These are phyloP conservation scores for Teunomyces barrocoloradensis DNA, from an alignment of 805 yeast species.

Conservation along the genomic window DNA sequence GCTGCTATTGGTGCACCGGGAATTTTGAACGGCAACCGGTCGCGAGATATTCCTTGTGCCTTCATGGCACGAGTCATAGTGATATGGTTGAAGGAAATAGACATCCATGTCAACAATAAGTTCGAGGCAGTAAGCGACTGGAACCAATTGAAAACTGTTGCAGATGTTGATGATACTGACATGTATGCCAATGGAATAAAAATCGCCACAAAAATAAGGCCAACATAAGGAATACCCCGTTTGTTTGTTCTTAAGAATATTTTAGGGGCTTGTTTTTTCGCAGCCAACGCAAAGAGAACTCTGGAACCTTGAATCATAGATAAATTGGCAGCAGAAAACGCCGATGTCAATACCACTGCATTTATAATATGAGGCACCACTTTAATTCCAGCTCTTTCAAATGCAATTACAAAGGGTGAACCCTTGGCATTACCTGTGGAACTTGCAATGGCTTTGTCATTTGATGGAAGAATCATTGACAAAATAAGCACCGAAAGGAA, in stretches of 20 bases:
- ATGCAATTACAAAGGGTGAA: conserved; percentile 43
- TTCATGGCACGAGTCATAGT: conserved; percentile 32
- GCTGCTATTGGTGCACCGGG: conserved; percentile 25
- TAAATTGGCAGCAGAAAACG: conserved; percentile 37
- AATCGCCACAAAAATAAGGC: conserved; percentile 7
- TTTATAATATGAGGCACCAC: conserved; percentile 37
- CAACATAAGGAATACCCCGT: background rate
- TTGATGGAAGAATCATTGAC: conserved; percentile 24
- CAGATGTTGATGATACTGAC: conserved; percentile 21
- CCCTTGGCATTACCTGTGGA: conserved; percentile 28
- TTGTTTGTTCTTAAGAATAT: conserved; percentile 22
- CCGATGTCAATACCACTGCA: conserved; percentile 39
- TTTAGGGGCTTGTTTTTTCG: conserved; percentile 37
- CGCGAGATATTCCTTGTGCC: conserved; percentile 36
- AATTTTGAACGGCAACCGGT: conserved; percentile 28
- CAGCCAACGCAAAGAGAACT: conserved; percentile 34
- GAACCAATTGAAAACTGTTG: conserved; percentile 35
- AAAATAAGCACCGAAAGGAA: conserved; percentile 31
- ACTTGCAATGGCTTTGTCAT: conserved; percentile 21
- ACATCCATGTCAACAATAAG: conserved; percentile 28
- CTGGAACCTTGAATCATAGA: conserved; percentile 28
- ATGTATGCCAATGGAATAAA: conserved; percentile 39
- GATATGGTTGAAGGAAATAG: conserved; percentile 31
- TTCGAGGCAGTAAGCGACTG: conserved; percentile 30
- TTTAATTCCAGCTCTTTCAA: conserved; percentile 28